These are phyloP conservation scores for Fusarium pseudoanthophilum DNA, from an alignment of 2,329 filamentous ascomycete species.

Conservation along the genomic window DNA sequence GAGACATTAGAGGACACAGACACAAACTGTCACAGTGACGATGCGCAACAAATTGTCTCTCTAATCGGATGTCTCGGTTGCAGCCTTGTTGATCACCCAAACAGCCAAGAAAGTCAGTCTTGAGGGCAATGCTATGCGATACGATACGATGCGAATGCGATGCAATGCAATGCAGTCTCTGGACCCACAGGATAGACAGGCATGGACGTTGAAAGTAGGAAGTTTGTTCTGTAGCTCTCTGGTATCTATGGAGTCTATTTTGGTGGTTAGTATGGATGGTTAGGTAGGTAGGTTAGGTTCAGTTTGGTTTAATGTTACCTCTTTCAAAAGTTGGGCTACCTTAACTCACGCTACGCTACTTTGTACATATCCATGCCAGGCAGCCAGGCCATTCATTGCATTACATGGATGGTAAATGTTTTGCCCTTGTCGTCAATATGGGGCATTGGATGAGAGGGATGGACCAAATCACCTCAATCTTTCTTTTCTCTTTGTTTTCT, in stretches of 20 bases:
- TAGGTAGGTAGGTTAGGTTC: background rate
- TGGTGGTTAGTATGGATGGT: background rate
- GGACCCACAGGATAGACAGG: constrained; percentile 28
- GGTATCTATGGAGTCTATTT: background rate
- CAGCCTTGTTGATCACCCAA: constrained; percentile 25
- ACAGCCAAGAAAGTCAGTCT: constrained; percentile 17
- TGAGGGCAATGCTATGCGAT: background rate
- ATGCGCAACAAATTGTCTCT: background rate
- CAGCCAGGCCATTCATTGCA: constrained; percentile 8
- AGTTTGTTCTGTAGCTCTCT: constrained; percentile 14
- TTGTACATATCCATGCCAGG: constrained; percentile 30
- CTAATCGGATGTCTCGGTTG: constrained; percentile 32
- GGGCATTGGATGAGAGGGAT: constrained; percentile 24
- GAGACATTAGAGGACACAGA: constrained; percentile 18
- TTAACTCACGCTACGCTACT: constrained; percentile 14
- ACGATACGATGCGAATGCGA: background rate
- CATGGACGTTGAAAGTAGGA: constrained; percentile 12
- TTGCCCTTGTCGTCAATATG: constrained; percentile 36
- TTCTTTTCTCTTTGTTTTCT: constrained; percentile 27
- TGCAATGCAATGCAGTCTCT: background rate
- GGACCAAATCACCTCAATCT: constrained; percentile 6
- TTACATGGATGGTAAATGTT: constrained; percentile 36
- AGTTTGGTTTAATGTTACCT: constrained; percentile 25
- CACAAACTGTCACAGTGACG: constrained; percentile 17
- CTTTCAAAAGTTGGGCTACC: background rate